Conservation (phyloP, 306 rosid genomes). For the Chamaecrista fasciculata region DNA sequence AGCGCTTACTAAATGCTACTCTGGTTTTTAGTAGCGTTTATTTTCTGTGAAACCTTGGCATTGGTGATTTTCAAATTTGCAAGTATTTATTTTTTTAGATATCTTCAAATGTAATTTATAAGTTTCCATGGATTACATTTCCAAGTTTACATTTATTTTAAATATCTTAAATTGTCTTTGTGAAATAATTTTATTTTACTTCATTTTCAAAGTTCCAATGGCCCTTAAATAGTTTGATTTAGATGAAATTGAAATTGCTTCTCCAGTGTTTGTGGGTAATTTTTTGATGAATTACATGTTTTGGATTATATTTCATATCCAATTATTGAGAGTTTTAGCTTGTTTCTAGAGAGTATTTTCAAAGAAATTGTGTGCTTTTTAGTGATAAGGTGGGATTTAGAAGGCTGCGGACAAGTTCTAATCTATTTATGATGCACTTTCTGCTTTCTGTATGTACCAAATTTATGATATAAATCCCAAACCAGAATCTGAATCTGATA, state of each 20-base stretch:
- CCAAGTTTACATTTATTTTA: too few species aligned
- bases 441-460: neutral
- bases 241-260: neutral
- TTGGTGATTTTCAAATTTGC: neutral
- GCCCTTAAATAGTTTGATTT: neutral
- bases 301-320: neutral
- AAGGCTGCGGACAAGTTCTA: neutral
- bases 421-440: neutral
- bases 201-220: neutral
- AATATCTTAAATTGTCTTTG: too few species aligned
- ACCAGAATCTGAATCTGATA: neutral
- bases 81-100: neutral
- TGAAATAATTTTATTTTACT: neutral
- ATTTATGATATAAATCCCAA: neutral
- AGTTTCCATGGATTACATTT: neutral
- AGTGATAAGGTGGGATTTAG: neutral
- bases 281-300: neutral
- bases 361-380: too few species aligned
- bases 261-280: neutral
- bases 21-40: neutral
- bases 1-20: neutral
- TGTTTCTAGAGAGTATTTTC: neutral
- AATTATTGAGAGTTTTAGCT: neutral
- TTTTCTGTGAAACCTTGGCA: neutral
- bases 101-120: neutral